Evolutionary conservation across 108 stramenopile species (phyloP), one percentile per base, ranked within the genome.

Genomic region (Skeletonema potamos): DNA sequence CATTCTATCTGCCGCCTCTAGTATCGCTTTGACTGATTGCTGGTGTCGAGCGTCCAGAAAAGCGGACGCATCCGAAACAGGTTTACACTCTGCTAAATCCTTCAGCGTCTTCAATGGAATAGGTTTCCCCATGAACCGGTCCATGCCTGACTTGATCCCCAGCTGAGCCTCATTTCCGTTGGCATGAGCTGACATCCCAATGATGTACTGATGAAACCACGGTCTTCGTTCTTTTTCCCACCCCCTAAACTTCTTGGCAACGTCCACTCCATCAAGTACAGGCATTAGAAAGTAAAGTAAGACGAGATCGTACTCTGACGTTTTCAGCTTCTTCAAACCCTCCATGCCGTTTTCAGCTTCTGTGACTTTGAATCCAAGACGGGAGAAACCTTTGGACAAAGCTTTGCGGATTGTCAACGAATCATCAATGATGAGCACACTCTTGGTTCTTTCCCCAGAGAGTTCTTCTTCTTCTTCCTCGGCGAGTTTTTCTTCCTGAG

Each of bases 281-380:
- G 93, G 93, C 93, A 95, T 95, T 32, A 92, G 64, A 71, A 91
- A 90, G 63, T 95, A 91, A 37, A 84, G 84, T 12, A 95, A 33
- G 5, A 83, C 84, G 10, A 95, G 20, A 68, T 92, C 89, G 64
- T 86, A 95, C 9, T 66, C 32, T 6, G 59, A 60, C 39, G 24
- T 10, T 46, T 88, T 71, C 60, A 95, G 41, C 17, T 54, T 48
- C 44, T 84, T 70, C 41, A 91, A 76, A 17, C 91, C 91, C 64
- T 91, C 74, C 64, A 89, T 54, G 15, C 94, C 94, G 66, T 95
- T 85, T 29, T 76, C 74, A 9, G 94, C 94, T 28, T 82, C 68
- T 2, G 72, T 64, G 2, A 87, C 89, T 37, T 84, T 66, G 56
- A 84, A 90, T 10, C 87, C 91, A 27, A 84, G 68, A 8, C 83